Conservation (phyloP, 2,329 filamentous ascomycete genomes). For the Hysterium pulicare region DNA sequence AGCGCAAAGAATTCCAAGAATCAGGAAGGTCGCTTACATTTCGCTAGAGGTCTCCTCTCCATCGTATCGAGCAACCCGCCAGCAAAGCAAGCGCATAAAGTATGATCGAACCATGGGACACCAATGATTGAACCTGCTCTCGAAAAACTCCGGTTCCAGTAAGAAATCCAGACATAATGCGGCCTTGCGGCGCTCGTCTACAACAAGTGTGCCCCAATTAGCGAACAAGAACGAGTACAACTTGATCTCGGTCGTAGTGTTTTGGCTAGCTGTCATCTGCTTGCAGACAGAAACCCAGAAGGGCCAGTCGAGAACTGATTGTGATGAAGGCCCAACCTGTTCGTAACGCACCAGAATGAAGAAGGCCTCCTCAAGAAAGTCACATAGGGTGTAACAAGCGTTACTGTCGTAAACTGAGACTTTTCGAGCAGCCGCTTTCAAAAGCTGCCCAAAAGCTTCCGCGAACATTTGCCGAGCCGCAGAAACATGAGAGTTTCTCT, state of each 20-base stretch:
- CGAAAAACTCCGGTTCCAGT: constrained; percentile 70
- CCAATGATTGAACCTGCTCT: constrained; percentile 87
- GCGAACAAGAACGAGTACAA: constrained; percentile 78
- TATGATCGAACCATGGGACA: constrained; percentile 93
- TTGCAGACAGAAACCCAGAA: constrained; percentile 84
- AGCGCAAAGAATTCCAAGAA: constrained; percentile 8
- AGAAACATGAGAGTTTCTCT: constrained; percentile 52
- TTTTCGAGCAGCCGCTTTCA: constrained; percentile 70
- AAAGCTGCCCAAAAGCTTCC: constrained; percentile 67
- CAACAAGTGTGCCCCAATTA: constrained; percentile 70
- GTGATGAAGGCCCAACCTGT: constrained; percentile 41
- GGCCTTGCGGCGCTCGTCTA: constrained; percentile 64
- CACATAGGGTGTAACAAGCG: constrained; percentile 85
- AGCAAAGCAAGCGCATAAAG: constrained; percentile 86
- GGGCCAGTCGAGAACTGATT: constrained; percentile 64
- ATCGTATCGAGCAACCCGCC: constrained; percentile 77
- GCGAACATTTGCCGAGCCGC: constrained; percentile 68
- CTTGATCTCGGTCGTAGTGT: constrained; percentile 85
- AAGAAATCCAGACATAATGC: constrained; percentile 72
- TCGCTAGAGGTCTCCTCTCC: constrained; percentile 64
- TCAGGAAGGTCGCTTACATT: constrained; percentile 53
- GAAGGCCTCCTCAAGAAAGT: constrained; percentile 81
- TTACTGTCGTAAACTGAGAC: constrained; percentile 79
- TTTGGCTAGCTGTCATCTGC: constrained; percentile 76
- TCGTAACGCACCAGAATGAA: constrained; percentile 63